phyloP scores from a whole-genome alignment of 306 rosid species.

The Dalbergia oliveri region DNA sequence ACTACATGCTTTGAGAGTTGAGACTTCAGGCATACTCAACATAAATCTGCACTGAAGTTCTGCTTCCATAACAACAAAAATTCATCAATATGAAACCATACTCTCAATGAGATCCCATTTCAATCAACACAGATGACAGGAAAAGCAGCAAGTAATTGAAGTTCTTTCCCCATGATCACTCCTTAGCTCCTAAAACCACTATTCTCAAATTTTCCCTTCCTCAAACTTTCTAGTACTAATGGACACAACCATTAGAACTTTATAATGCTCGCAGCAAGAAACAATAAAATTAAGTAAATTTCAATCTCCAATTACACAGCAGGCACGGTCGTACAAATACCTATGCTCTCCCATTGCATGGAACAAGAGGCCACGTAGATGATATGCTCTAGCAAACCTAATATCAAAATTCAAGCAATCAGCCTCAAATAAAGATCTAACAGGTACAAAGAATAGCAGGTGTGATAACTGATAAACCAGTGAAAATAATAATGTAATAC shows the following conservation, averaged over 20 bases:
- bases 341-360: slow-evolving; percentile 98
- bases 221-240: slow-evolving; percentile 30
- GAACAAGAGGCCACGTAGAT: slow-evolving; percentile 81
- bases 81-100: slow-evolving; percentile 6
- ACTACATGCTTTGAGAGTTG: background rate
- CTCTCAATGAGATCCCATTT: slow-evolving; percentile 23
- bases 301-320: slow-evolving; percentile 40
- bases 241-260: slow-evolving; percentile 28
- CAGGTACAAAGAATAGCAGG: slow-evolving; percentile 30
- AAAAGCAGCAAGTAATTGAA: background rate
- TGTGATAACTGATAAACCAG: slow-evolving; percentile 22
- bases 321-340: slow-evolving; percentile 51
- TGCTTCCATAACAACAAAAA: slow-evolving; percentile 18
- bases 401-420: slow-evolving; percentile 49
- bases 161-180: slow-evolving; percentile 15
- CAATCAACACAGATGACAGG: slow-evolving; percentile 32
- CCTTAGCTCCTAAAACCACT: slow-evolving; percentile 12
- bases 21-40: slow-evolving; percentile 6
- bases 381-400: slow-evolving; percentile 93
- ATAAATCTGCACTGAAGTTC: slow-evolving; percentile 1
- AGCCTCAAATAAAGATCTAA: slow-evolving; percentile 35
- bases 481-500: slow-evolving; percentile 30
- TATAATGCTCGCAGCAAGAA: background rate
- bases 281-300: slow-evolving; percentile 35
- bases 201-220: slow-evolving; percentile 9